Evolutionary conservation across 1,284 basidiomycete species (phyloP), one percentile per base, ranked within the genome.

Genomic region (Austroboletus olivaceoglutinosus): DNA sequence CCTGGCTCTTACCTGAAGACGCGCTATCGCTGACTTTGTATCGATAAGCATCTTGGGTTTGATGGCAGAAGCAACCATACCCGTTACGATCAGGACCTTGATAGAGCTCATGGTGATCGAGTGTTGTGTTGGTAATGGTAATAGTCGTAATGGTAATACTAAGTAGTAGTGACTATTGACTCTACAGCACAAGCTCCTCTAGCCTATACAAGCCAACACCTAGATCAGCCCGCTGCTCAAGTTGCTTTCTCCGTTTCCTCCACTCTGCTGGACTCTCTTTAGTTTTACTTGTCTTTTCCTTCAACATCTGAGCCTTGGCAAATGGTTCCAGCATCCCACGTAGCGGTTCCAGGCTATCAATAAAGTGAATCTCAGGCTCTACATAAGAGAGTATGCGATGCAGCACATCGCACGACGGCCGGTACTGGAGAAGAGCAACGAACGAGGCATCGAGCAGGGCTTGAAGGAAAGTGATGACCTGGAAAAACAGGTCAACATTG

Each of bases 11-110:
- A 58, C 85, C 77, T 21, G 60, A 56, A 9, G 79, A 74, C 3
- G 82, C 85, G 9, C 83, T 85, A 65, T 89, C 86, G 67, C 87
- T 89, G 47, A 89, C 87, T 85, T 51, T 25, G 12, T 7, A 8
- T 13, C 23, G 19, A 30, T 67, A 36, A 66, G 54, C 27, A 25
- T 13, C 33, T 16, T 41, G 37, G 18, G 23, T 11, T 15, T 37
- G 27, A 31, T 23, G 29, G 12, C 15, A 4, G 40, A 39, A 10
- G 11, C 2, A 30, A 47, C 12, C 45, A 33, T 54, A 66, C 64
- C 66, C 55, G 64, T 66, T 33, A 66, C 52, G 47, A 66, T 43
- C 18, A 58, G 48, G 22, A 65, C 45, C 43, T 36, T 69, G 45
- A 60, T 50, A 9, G 57, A 48, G 34, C 33, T 55, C 67, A 64